These are phyloP conservation scores for Arxiozyma heterogenica DNA, from an alignment of 1,139 yeast species.

Conservation along the genomic window DNA sequence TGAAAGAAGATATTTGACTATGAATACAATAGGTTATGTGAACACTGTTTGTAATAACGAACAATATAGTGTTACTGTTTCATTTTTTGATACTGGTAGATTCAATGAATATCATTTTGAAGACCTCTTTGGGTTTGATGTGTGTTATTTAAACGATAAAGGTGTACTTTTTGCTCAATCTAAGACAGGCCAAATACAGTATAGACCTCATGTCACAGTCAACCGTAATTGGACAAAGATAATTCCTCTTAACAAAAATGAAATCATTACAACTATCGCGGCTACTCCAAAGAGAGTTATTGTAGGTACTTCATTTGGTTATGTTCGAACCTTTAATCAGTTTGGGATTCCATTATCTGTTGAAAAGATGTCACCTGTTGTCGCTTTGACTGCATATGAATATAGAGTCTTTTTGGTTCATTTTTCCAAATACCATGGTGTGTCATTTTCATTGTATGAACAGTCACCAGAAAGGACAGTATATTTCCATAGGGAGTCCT, in stretches of 20 bases:
- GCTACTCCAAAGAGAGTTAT: constrained; percentile 41
- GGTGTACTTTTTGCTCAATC: constrained; percentile 60
- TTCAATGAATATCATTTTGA: constrained; percentile 81
- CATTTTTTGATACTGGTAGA: constrained; percentile 75
- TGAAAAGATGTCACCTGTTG: constrained; percentile 45
- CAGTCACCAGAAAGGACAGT: constrained; percentile 27
- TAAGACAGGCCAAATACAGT: constrained; percentile 32
- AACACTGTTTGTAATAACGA: constrained; percentile 63
- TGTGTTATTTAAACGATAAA: constrained; percentile 60
- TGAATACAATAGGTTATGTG: constrained; percentile 74
- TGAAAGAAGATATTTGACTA: constrained; percentile 66
- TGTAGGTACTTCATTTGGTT: constrained; percentile 51
- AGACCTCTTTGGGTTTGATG: constrained; percentile 60
- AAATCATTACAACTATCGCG: constrained; percentile 44
- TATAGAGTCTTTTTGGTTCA: constrained; percentile 26
- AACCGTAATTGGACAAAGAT: constrained; percentile 36
- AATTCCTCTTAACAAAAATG: constrained; percentile 35
- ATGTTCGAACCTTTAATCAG: constrained; percentile 44
- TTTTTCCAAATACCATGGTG: constrained; percentile 24
- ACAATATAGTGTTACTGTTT: constrained; percentile 67
- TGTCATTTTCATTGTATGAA: constrained; percentile 26
- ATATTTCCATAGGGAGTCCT: constrained; percentile 26
- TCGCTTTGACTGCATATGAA: constrained; percentile 42
- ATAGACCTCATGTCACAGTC: constrained; percentile 36
- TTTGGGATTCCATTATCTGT: constrained; percentile 49